Base-by-base conservation (phyloP, 148 eudicot genomes). In the Dysphania ambrosioides region DNA sequence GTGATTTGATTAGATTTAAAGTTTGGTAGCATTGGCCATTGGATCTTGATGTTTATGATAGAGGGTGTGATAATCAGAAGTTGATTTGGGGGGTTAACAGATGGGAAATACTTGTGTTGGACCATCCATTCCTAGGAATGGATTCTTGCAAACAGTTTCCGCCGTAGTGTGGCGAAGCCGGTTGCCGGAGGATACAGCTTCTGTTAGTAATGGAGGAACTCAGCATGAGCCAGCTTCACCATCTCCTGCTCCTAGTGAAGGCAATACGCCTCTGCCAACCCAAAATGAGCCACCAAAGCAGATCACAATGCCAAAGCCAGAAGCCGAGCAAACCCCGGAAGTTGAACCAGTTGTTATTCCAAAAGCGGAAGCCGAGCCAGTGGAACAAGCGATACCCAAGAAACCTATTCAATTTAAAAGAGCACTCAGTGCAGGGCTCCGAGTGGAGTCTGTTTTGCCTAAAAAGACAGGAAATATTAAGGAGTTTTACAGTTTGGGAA, bases 91-190 rank as follows among this genome's bases (percentile, higher is more conserved):
- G 68, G 44, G 29, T n/a, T 42, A 51, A 7, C 38, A 68, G 78
- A 87, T 87, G 90, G 90, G 90, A 24, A 87, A 87, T 80, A 83
- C 85, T 68, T 87, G 90, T 76, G 90, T 87, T 75, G 90, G 90
- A 34, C 90, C 90, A 18, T 80, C 75, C 72, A 75, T 85, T 79
- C 68, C 88, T 0, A 85, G 74, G 79, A 79, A 82, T 68, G 79
- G 85, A 4, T 87, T 87, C 72, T 57, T 87, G 56, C 88, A 87
- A 68, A 79, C 87, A 47, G 88, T 87, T 34, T 83, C 90, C 9
- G 81, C 83, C 41, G 88, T 82, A 27, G 75, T 87, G 59, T 87
- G 90, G 90, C 81, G 87, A 64, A 58, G 61, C 34, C 85, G 81
- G 8, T 57, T 63, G 59, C 75, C 82, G 0, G 88, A 79, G 30